Evolutionary conservation across 2,329 filamentous ascomycete genomes (phyloP), one percentile per base, ranked within the genome.

Genomic region (Xylaria sp.): DNA sequence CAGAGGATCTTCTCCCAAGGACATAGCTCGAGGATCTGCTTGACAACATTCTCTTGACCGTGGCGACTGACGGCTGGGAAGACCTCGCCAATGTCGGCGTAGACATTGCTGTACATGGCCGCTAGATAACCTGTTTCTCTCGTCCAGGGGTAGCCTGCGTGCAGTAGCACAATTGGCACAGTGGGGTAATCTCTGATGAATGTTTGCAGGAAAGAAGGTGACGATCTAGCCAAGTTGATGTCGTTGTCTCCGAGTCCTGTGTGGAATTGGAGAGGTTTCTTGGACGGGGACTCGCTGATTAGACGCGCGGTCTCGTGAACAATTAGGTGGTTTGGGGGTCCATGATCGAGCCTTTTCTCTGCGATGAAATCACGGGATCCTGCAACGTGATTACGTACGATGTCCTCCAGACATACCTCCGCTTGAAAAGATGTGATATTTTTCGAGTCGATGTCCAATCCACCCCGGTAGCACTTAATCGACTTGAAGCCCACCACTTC

Each of bases 211-310:
- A 92, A 89, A 0, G 92, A 88, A 0, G 93, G 93, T 49, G 93
- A 95, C 0, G 92, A 87, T 59, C 86, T 87, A 2, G 88, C 81
- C 31, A 97, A 82, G 4, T 84, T 87, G 59, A 96, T 91, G 74
- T 96, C 93, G 72, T 90, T 92, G 75, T 96, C 93, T 0, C 93
- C 93, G 0, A 96, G 84, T 0, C 93, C 93, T 0, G 92, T 96
- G 75, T 97, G 93, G 71, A 97, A 92, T 75, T 97, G 93, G 13
- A 97, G 82, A 0, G 93, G 92, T 77, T 95, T 96, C 65, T 87
- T 87, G 66, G 44, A 23, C 10, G 40, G 20, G 20, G 46, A 36
- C 44, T 83, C 80, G 9, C 82, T 79, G 60, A 95, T 85, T 33
- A 89, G 77, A 54, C 85, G 82, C 6, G 93, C 88, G 0, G 89